Evolutionary conservation across 1,284 basidiomycete species (phyloP).

Genomic region (Schizophyllum commune): DNA sequence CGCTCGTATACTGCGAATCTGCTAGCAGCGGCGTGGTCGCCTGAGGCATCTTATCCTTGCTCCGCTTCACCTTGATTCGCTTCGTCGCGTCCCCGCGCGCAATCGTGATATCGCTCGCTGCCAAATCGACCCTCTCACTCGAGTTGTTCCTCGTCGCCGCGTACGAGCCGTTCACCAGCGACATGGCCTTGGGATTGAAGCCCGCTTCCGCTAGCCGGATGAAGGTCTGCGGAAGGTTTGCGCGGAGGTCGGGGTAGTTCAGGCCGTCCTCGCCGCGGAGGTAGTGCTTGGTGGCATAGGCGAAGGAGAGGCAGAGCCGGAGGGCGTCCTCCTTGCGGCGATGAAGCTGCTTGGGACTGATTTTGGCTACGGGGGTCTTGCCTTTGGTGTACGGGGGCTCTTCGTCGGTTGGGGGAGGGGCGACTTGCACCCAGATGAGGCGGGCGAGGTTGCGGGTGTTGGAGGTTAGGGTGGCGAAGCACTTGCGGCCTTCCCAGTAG

Average conservation of each 20-base stretch:
- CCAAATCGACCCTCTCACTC: not conserved
- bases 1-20: constrained; percentile 44
- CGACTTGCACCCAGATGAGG: constrained; percentile 75
- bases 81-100: constrained; percentile 54
- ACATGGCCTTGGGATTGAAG: constrained; percentile 25
- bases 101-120: constrained; percentile 18
- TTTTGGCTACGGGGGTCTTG: constrained; percentile 36
- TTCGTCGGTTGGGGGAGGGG: constrained; percentile 50
- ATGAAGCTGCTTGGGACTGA: constrained; percentile 52
- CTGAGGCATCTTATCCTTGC: constrained; percentile 40
- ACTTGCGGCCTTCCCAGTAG: constrained; percentile 81
- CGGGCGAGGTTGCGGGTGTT: constrained; percentile 40
- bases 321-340: constrained; percentile 67
- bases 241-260: constrained; percentile 56
- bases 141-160: constrained; percentile 35
- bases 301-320: constrained; percentile 61
- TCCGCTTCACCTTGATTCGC: constrained; percentile 56
- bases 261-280: constrained; percentile 70
- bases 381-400: constrained; percentile 34
- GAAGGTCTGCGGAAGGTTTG: constrained; percentile 57
- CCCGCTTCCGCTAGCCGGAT: constrained; percentile 35
- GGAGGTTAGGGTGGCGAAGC: constrained; percentile 60
- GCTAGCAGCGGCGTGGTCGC: constrained; percentile 52
- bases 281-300: constrained; percentile 64
- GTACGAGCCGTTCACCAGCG: constrained; percentile 26